Conservation (phyloP, 192 early-diverging fungal genomes). For the Lobosporangium transversale region DNA sequence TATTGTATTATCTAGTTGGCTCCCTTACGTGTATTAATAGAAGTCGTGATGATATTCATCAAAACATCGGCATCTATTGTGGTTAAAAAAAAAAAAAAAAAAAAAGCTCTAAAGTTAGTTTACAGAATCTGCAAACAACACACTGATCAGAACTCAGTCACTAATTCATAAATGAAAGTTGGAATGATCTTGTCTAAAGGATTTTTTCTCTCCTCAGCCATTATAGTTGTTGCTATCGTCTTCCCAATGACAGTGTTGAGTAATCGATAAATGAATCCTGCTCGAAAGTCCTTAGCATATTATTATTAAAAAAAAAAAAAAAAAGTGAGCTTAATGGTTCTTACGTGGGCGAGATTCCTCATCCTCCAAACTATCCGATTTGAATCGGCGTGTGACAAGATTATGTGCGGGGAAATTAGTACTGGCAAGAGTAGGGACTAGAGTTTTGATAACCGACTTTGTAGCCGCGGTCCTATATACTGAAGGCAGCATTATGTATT, state of each 20-base stretch:
- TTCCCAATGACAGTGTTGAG: not conserved
- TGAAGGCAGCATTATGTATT: conserved; percentile 49
- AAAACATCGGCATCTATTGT: conserved; percentile 23
- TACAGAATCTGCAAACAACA: too few relatives aligned
- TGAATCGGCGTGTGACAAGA: conserved; percentile 37
- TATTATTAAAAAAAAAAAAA: not conserved
- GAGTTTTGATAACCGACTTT: conserved; percentile 24
- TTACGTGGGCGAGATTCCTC: conserved; percentile 28
- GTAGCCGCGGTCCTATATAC: conserved; percentile 28
- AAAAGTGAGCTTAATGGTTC: not conserved
- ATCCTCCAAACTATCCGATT: conserved; percentile 16
- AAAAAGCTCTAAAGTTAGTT: not conserved
- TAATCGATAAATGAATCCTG: not conserved
- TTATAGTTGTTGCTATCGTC: not conserved
- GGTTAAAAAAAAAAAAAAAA: too few relatives aligned
- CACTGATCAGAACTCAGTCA: too few relatives aligned
- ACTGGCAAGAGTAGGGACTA: conserved; percentile 10
- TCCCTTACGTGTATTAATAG: conserved; percentile 45
- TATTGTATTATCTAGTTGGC: too few relatives aligned
- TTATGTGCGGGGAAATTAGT: conserved; percentile 22
- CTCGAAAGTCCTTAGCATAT: not conserved
- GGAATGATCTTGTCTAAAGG: too few relatives aligned
- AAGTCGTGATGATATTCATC: conserved; percentile 32
- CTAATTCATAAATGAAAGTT: too few relatives aligned
- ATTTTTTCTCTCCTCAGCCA: not conserved